Evolutionary conservation across 768 basidiomycete genomes (phyloP).

Genomic region (Boletus tomentosulus): DNA sequence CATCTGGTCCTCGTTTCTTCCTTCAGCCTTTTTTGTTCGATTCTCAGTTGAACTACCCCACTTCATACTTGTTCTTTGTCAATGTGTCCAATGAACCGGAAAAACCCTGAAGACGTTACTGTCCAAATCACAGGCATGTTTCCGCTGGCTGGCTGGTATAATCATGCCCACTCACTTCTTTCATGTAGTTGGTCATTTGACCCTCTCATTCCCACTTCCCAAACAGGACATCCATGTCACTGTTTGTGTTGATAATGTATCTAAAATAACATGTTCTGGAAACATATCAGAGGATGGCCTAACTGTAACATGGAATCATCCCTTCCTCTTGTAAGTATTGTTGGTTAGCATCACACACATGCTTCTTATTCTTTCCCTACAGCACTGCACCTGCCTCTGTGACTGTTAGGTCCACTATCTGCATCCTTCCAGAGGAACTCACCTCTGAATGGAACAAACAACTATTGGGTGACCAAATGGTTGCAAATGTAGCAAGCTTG

Average conservation of each 20-base stretch:
- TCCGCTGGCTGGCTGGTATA: not conserved
- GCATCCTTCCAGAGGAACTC: too few relatives aligned
- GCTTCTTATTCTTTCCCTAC: too few relatives aligned
- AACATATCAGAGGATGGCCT: not conserved
- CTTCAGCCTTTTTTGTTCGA: too few relatives aligned
- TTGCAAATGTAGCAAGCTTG: too few relatives aligned
- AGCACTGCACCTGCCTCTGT: too few relatives aligned
- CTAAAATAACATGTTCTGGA: constrained; percentile 1
- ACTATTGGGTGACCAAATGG: too few relatives aligned
- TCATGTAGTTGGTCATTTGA: not conserved
- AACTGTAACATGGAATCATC: not conserved
- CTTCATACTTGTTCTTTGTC: not conserved
- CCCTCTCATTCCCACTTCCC: not conserved
- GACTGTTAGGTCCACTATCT: too few relatives aligned
- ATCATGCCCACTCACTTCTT: not conserved
- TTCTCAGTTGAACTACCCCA: not conserved
- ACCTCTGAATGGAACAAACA: too few relatives aligned
- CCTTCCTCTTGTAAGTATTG: constrained; percentile 1
- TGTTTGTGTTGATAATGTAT: too few relatives aligned
- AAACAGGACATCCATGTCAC: not conserved
- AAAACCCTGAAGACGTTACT: not conserved
- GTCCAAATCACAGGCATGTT: not conserved
- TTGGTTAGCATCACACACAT: too few relatives aligned
- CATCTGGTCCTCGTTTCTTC: too few relatives aligned
- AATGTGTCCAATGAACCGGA: not conserved